phyloP scores from a whole-genome alignment of 345 rosid genomes.

The Corymbia maculata region DNA sequence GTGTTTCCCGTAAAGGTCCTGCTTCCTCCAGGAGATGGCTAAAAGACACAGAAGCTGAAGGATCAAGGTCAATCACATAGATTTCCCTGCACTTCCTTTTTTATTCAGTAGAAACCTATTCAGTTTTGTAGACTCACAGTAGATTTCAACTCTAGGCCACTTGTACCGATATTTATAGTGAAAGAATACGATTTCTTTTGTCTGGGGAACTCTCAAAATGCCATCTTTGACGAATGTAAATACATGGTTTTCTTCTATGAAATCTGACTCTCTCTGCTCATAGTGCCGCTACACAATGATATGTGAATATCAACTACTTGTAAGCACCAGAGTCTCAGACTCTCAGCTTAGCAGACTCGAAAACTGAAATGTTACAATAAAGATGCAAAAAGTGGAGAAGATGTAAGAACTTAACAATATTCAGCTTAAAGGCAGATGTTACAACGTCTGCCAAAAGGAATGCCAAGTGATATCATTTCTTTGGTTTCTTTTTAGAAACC shows the following conservation, averaged over 20 bases:
- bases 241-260: not conserved
- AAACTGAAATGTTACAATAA: not conserved
- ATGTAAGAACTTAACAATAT: not conserved
- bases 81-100: not conserved
- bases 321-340: not conserved
- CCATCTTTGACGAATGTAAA: not conserved
- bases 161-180: not conserved
- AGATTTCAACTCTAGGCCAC: not conserved
- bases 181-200: not conserved
- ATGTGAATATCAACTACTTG: not conserved
- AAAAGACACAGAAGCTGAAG: not conserved
- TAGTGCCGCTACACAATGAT: not conserved
- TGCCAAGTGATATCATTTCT: constrained; percentile 4
- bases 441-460: not conserved
- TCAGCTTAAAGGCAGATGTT: not conserved
- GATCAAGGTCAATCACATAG: not conserved
- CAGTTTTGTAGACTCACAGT: not conserved
- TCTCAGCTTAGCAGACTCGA: not conserved
- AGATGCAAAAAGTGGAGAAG: not conserved
- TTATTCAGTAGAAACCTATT: not conserved
- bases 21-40: not conserved
- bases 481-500: constrained; percentile 21
- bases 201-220: not conserved
- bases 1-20: not conserved
- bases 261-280: not conserved